Conservation (phyloP, 2,329 filamentous ascomycete species). For the Penicillium corylophilum region DNA sequence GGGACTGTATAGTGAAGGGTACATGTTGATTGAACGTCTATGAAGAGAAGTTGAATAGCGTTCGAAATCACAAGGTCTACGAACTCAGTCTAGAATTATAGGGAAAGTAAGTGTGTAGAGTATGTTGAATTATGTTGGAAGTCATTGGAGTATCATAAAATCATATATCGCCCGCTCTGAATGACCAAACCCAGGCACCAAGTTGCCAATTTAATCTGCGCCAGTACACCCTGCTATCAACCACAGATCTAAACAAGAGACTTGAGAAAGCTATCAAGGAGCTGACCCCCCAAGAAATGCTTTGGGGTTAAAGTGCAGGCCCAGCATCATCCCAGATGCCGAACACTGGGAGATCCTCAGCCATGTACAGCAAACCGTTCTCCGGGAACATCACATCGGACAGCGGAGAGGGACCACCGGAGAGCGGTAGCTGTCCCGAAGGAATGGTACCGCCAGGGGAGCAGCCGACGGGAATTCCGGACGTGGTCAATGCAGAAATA, state of each 20-base stretch:
- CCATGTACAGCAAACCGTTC: slow-evolving; percentile 36
- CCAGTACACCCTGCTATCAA: slow-evolving; percentile 5
- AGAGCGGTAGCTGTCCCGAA: slow-evolving; percentile 12
- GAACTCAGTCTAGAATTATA: background rate
- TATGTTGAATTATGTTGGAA: background rate
- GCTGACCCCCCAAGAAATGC: background rate
- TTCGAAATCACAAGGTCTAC: background rate
- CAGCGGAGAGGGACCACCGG: slow-evolving; percentile 30
- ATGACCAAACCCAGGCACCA: background rate
- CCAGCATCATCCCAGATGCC: slow-evolving; percentile 31
- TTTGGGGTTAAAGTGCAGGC: background rate
- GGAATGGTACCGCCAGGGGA: slow-evolving; percentile 32
- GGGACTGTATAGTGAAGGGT: background rate
- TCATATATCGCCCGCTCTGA: background rate
- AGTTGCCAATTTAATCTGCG: background rate
- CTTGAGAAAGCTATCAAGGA: background rate
- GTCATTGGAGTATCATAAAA: slow-evolving; percentile 2
- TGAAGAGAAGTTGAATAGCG: background rate
- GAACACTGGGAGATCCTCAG: slow-evolving; percentile 34
- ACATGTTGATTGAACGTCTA: background rate
- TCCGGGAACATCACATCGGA: slow-evolving; percentile 35
- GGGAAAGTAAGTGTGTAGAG: background rate
- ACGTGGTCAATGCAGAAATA: slow-evolving; percentile 35
- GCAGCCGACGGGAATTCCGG: slow-evolving; percentile 33
- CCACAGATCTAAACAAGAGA: background rate